These are phyloP conservation scores for Amauroascus niger DNA, from an alignment of 2,329 filamentous ascomycete species.

Conservation along the genomic window DNA sequence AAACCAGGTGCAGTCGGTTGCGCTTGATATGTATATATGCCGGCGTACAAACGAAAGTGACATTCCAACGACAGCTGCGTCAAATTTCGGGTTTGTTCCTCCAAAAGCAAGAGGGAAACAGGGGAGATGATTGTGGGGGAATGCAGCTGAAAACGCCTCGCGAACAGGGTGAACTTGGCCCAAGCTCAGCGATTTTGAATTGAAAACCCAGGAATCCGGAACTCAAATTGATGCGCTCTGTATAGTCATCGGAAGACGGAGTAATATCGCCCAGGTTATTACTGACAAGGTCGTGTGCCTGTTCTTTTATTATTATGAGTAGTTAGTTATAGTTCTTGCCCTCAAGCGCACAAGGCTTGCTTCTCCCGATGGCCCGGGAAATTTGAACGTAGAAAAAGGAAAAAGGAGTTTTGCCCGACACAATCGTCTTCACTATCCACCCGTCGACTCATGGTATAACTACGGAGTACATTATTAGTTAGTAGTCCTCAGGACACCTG, in stretches of 20 bases:
- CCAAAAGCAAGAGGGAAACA: background rate
- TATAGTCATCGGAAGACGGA: too few relatives aligned
- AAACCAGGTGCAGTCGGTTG: background rate
- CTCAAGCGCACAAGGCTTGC: too few relatives aligned
- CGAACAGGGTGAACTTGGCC: background rate
- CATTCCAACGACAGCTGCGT: background rate
- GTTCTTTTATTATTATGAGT: background rate
- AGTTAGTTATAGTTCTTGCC: too few relatives aligned
- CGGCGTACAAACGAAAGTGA: background rate
- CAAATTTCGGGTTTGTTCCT: background rate
- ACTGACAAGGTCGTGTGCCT: background rate
- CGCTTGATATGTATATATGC: background rate
- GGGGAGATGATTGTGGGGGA: background rate
- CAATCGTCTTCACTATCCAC: too few relatives aligned
- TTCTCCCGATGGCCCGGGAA: background rate
- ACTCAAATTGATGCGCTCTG: too few relatives aligned
- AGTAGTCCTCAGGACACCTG: too few relatives aligned
- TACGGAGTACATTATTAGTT: too few relatives aligned
- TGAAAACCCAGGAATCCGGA: background rate
- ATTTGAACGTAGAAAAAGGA: background rate
- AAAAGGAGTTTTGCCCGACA: background rate
- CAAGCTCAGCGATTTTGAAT: background rate
- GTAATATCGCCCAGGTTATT: background rate
- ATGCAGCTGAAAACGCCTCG: background rate
- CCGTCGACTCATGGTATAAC: too few relatives aligned